A percentile compares a stretch with the other conserved stretches of the same genome.
Conservation (phyloP, 306 rosid genomes). For the Datisca glomerata region DNA sequence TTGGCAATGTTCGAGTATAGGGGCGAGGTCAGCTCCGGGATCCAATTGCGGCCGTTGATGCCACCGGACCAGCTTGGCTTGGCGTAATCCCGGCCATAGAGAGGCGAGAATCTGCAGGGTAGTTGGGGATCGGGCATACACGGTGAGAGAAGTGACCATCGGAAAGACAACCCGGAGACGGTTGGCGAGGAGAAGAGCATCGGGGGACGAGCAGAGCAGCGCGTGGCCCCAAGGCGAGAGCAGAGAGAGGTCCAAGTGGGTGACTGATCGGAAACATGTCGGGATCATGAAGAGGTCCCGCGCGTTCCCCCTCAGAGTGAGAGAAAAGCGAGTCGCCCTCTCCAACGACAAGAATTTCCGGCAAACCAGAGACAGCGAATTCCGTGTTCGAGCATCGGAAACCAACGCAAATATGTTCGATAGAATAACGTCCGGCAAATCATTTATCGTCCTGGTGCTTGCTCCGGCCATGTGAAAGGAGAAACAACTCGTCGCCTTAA, state of each 20-base stretch:
- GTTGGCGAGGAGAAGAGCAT: slow-evolving; percentile 45
- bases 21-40: slow-evolving; percentile 49
- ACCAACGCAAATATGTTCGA: slow-evolving; percentile 29
- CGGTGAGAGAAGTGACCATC: slow-evolving; percentile 43
- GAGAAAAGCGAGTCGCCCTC: slow-evolving; percentile 54
- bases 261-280: slow-evolving; percentile 41
- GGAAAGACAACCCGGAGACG: slow-evolving; percentile 69
- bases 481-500: too few relatives aligned
- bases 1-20: slow-evolving; percentile 41
- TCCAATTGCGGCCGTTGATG: slow-evolving; percentile 51
- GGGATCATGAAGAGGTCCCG: slow-evolving; percentile 63
- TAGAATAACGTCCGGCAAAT: slow-evolving; percentile 66
- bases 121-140: slow-evolving; percentile 53
- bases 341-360: slow-evolving; percentile 39
- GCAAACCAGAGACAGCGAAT: slow-evolving; percentile 51
- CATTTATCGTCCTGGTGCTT: slow-evolving; percentile 16
- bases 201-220: slow-evolving; percentile 18
- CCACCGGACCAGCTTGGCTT: slow-evolving; percentile 75
- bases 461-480: neutral
- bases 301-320: slow-evolving; percentile 83
- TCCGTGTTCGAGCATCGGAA: slow-evolving; percentile 56
- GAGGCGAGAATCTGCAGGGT: slow-evolving; percentile 41
- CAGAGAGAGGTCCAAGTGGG: slow-evolving; percentile 68
- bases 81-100: slow-evolving; percentile 64
- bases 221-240: slow-evolving; percentile 32